These are phyloP conservation scores for Macadamia integrifolia DNA, from an alignment of 164 flowering plant species.

Conservation along the genomic window DNA sequence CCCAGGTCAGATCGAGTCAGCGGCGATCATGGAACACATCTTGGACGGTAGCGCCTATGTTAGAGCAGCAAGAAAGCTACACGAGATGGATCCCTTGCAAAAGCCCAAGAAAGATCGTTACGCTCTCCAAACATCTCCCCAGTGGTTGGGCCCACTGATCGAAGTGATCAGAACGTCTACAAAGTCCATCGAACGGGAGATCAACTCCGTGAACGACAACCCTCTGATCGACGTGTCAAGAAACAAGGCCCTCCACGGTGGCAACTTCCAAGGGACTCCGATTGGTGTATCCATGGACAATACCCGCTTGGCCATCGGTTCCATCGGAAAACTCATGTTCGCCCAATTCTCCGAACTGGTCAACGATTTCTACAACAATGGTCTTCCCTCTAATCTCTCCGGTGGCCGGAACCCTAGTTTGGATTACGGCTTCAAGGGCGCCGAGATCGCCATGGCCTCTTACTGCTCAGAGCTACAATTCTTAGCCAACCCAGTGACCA, in stretches of 20 bases:
- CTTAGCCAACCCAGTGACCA: slow-evolving; percentile 62
- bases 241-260: slow-evolving; percentile 60
- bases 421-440: slow-evolving; percentile 63
- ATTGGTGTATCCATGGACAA: slow-evolving; percentile 75
- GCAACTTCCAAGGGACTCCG: slow-evolving; percentile 68
- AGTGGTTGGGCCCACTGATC: slow-evolving; percentile 55
- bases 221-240: slow-evolving; percentile 59
- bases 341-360: slow-evolving; percentile 69
- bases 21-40: slow-evolving; percentile 65
- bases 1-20: slow-evolving; percentile 66
- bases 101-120: slow-evolving; percentile 67
- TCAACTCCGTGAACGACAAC: slow-evolving; percentile 63
- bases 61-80: slow-evolving; percentile 34
- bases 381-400: slow-evolving; percentile 54
- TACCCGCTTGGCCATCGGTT: slow-evolving; percentile 47
- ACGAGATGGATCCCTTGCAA: slow-evolving; percentile 49
- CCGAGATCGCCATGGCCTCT: slow-evolving; percentile 57
- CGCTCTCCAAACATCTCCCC: slow-evolving; percentile 62
- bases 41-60: slow-evolving; percentile 47
- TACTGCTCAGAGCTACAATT: slow-evolving; percentile 64
- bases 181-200: slow-evolving; percentile 51
- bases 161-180: slow-evolving; percentile 57
- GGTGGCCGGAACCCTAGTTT: slow-evolving; percentile 66
- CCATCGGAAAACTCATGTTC: slow-evolving; percentile 62
- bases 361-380: slow-evolving; percentile 61